Conservation (phyloP, 78 protist genomes). For the Dictyostelium brefeldianum region DNA sequence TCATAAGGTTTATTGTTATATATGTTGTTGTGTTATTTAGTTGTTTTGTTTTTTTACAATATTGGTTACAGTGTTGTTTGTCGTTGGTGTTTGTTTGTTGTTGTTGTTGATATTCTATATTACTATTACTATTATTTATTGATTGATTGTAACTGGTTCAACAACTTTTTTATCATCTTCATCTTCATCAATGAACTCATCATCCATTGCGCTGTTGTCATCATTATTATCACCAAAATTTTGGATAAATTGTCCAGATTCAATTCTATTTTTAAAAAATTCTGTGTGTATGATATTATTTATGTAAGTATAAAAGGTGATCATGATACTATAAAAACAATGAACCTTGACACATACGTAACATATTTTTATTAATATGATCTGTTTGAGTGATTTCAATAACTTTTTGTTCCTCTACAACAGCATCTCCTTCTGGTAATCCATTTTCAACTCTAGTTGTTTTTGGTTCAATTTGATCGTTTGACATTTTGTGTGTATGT, state of each 20-base stretch:
- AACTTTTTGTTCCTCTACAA: slow-evolving; percentile 13
- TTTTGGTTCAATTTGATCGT: slow-evolving; percentile 5
- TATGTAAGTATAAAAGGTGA: no score
- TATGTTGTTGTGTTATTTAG: background rate
- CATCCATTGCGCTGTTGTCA: slow-evolving; percentile 11
- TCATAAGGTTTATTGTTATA: background rate
- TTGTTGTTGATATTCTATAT: no score
- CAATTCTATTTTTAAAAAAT: background rate
- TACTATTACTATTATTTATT: background rate
- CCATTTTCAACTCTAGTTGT: background rate
- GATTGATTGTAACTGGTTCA: background rate
- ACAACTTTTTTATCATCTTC: background rate
- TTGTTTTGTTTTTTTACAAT: no score
- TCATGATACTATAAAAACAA: no score
- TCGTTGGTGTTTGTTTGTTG: no score
- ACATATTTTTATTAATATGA: slow-evolving; percentile 51
- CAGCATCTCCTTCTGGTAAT: background rate
- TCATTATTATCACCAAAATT: background rate
- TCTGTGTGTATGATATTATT: no score
- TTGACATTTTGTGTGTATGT: background rate
- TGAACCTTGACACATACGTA: slow-evolving; percentile 63
- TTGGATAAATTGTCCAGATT: background rate
- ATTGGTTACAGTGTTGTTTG: no score
- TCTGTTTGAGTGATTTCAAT: slow-evolving; percentile 52
- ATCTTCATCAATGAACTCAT: background rate